phyloP scores from a whole-genome alignment of 345 rosid species.

The Lenwebbia sp. region DNA sequence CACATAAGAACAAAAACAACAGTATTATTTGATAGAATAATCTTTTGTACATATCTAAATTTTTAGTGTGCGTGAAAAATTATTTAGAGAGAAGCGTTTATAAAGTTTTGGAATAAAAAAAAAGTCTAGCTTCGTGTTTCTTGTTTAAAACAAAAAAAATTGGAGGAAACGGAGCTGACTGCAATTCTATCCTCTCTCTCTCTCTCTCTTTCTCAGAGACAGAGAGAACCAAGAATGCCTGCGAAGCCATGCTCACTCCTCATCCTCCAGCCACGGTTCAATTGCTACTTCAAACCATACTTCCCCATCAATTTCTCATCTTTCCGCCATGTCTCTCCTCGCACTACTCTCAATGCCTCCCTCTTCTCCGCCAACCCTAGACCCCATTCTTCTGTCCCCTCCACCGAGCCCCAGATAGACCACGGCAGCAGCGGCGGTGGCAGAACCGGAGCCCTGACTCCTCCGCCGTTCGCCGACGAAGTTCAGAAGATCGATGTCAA shows the following conservation, averaged over 20 bases:
- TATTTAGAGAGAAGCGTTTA: not conserved
- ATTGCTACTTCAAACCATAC: constrained; percentile 23
- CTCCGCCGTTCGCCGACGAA: constrained; percentile 27
- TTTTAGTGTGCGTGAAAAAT: too few species aligned
- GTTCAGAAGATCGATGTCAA: constrained; percentile 68
- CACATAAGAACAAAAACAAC: not conserved
- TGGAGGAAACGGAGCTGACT: not conserved
- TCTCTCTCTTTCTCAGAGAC: not conserved
- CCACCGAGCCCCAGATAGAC: constrained; percentile 10
- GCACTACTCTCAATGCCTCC: not conserved
- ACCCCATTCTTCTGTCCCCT: constrained; percentile 16
- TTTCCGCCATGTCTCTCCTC: not conserved
- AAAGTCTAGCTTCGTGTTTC: too few species aligned
- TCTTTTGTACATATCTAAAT: too few species aligned
- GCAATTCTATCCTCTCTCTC: not conserved
- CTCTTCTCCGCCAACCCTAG: constrained; percentile 10
- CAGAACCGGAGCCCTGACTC: constrained; percentile 53
- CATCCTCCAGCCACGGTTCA: constrained; percentile 16
- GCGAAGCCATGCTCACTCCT: constrained; percentile 17
- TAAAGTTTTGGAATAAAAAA: not conserved
- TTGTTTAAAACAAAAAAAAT: not conserved
- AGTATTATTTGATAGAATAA: not conserved
- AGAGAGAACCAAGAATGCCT: constrained; percentile 10
- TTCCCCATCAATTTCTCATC: constrained; percentile 5
- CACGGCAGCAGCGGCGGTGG: constrained; percentile 6